Percentiles rank a stretch among this genome's conserved stretches.
These are phyloP conservation scores for Penicillium bialowiezense DNA, from an alignment of 495 filamentous ascomycete genomes.

Conservation along the genomic window DNA sequence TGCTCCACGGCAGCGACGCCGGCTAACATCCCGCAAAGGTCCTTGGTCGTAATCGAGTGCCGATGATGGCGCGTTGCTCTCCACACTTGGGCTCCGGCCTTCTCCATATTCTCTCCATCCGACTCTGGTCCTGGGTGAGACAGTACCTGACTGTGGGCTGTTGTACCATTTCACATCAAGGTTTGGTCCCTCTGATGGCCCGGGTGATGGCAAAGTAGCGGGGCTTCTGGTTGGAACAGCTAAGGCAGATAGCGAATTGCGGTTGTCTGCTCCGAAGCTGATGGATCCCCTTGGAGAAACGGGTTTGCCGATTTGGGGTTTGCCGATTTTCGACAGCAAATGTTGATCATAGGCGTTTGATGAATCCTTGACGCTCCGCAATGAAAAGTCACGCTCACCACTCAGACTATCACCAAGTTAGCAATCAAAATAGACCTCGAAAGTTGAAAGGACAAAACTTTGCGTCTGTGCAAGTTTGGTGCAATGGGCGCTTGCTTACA, in stretches of 20 bases:
- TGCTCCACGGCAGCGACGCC: conserved; percentile 34
- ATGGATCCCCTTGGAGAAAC: conserved; percentile 56
- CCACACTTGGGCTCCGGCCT: conserved; percentile 49
- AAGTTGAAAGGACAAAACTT: conserved; percentile 1
- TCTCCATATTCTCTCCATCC: conserved; percentile 44
- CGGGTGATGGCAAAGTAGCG: conserved; percentile 44
- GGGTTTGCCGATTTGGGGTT: conserved; percentile 62
- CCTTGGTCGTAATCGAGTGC: conserved; percentile 39
- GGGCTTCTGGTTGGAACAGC: conserved; percentile 40
- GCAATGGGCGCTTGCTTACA: conserved; percentile 36
- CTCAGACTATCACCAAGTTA: conserved; percentile 46
- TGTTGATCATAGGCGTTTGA: conserved; percentile 77
- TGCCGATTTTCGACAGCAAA: conserved; percentile 71
- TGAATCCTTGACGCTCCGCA: conserved; percentile 54
- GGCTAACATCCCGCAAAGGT: conserved; percentile 32
- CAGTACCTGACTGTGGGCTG: conserved; percentile 42
- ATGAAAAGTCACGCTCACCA: conserved; percentile 57
- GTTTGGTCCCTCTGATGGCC: conserved; percentile 41
- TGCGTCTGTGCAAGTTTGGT: neutral
- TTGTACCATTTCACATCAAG: conserved; percentile 41
- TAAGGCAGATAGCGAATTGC: conserved; percentile 47
- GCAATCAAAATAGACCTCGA: neutral
- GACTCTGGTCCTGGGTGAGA: conserved; percentile 45
- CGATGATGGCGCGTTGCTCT: conserved; percentile 46
- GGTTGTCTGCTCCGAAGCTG: conserved; percentile 52